A percentile compares a stretch with the other conserved stretches of the same genome.
These are phyloP conservation scores for Wallemia mellicola DNA, from an alignment of 1,284 basidiomycete genomes.

Conservation along the genomic window DNA sequence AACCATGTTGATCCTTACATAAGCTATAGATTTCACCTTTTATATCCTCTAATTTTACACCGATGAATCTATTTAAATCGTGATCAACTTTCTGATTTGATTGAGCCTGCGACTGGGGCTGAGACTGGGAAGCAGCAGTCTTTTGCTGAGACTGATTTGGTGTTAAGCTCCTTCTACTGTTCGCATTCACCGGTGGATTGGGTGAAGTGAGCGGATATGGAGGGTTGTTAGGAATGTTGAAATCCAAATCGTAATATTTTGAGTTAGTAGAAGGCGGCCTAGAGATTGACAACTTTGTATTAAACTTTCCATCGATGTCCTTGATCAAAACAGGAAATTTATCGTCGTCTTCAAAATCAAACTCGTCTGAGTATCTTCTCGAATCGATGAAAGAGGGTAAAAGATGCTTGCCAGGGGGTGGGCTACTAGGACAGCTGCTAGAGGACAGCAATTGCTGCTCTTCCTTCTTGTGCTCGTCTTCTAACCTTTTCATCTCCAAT, in stretches of 20 bases:
- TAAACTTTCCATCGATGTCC: constrained; percentile 19
- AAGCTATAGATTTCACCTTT: constrained; percentile 72
- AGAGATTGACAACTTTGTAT: constrained; percentile 1
- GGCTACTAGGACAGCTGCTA: not conserved
- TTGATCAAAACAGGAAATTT: constrained; percentile 37
- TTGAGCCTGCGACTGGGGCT: constrained; percentile 26
- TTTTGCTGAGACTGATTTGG: constrained; percentile 83
- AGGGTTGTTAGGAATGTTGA: not conserved
- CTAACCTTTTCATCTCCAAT: constrained; percentile 68
- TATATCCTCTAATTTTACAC: constrained; percentile 79
- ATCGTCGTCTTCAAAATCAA: constrained; percentile 26
- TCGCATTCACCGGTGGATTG: constrained; percentile 1
- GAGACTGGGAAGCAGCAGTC: constrained; percentile 56
- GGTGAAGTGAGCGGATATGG: constrained; percentile 3
- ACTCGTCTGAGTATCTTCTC: constrained; percentile 3
- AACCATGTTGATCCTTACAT: constrained; percentile 98
- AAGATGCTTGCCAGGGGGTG: not conserved
- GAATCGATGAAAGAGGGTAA: not conserved
- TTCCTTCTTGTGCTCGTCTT: constrained; percentile 56
- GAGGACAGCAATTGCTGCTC: constrained; percentile 10
- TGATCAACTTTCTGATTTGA: constrained; percentile 1
- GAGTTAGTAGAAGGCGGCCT: constrained; percentile 2
- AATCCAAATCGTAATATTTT: constrained; percentile 3
- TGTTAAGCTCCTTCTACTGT: constrained; percentile 39
- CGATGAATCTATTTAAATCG: constrained; percentile 70